These are phyloP conservation scores for Camelina hispida DNA, from an alignment of 345 rosid species.

Conservation along the genomic window DNA sequence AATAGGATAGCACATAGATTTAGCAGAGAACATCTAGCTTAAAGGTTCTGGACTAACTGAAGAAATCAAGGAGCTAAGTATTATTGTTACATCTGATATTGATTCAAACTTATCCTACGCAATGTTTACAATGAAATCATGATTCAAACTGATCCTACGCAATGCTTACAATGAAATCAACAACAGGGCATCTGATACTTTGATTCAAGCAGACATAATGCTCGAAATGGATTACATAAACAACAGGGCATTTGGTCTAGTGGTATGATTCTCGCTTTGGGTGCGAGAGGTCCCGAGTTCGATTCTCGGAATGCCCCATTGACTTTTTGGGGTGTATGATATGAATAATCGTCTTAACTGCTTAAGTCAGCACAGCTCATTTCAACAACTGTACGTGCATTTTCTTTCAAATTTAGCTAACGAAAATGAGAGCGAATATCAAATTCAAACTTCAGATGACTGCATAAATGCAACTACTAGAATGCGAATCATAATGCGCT, in stretches of 20 bases:
- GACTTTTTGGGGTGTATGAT: not conserved
- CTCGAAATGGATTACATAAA: not conserved
- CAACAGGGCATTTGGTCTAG: constrained; percentile 57
- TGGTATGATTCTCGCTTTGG: constrained; percentile 84
- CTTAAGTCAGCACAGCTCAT: not conserved
- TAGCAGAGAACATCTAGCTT: too few species aligned
- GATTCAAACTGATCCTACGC: too few species aligned
- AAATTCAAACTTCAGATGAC: not conserved
- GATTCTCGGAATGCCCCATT: constrained; percentile 66
- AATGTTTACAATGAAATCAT: too few species aligned
- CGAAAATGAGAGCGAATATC: not conserved
- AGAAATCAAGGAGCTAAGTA: too few species aligned
- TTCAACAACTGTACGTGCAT: not conserved
- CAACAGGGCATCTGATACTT: too few species aligned
- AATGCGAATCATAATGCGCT: not conserved
- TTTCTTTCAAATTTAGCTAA: not conserved
- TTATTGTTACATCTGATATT: too few species aligned
- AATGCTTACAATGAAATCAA: too few species aligned
- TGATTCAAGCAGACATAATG: not conserved
- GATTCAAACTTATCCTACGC: too few species aligned
- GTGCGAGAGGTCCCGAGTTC: constrained; percentile 77
- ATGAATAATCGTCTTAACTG: not conserved
- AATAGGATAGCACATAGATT: too few species aligned
- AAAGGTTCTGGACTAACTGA: too few species aligned
- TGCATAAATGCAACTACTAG: not conserved